These are phyloP conservation scores for Gliomastix tumulicola DNA, from an alignment of 2,329 filamentous ascomycete genomes.

Conservation along the genomic window DNA sequence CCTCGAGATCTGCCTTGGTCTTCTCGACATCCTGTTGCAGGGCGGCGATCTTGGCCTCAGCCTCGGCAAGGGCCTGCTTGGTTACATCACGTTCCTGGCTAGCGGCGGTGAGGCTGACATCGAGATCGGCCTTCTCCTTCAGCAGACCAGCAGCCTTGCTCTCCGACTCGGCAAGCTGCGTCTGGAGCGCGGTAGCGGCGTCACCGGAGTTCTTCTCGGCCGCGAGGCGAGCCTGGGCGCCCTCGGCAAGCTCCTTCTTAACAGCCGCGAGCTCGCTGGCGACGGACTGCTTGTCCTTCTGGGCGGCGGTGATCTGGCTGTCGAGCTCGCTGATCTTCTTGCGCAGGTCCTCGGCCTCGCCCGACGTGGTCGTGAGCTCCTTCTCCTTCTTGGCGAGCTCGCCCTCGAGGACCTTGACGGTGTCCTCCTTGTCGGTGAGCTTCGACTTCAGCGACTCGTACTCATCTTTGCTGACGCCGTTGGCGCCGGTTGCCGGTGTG, in stretches of 20 bases:
- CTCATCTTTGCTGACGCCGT: no score
- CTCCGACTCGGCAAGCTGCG: constrained; percentile 5
- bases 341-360: constrained; percentile 28
- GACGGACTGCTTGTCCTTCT: constrained; percentile 23
- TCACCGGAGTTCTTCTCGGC: constrained; percentile 12
- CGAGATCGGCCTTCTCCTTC: constrained; percentile 19
- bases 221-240: constrained; percentile 24
- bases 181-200: background rate
- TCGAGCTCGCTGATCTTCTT: constrained; percentile 28
- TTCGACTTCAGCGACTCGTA: constrained; percentile 1
- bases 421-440: constrained; percentile 2
- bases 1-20: constrained; percentile 15
- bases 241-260: constrained; percentile 19
- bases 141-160: constrained; percentile 22
- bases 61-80: constrained; percentile 16
- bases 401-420: constrained; percentile 2
- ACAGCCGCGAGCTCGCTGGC: constrained; percentile 14
- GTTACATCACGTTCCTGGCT: constrained; percentile 16
- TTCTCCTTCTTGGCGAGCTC: constrained; percentile 29
- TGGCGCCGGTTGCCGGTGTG: no score
- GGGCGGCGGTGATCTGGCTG: constrained; percentile 16
- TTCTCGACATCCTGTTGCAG: constrained; percentile 17
- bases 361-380: constrained; percentile 20
- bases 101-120: constrained; percentile 20
- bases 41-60: constrained; percentile 15